Conservation (phyloP, 1,284 basidiomycete genomes). For the Meira nashicola region DNA sequence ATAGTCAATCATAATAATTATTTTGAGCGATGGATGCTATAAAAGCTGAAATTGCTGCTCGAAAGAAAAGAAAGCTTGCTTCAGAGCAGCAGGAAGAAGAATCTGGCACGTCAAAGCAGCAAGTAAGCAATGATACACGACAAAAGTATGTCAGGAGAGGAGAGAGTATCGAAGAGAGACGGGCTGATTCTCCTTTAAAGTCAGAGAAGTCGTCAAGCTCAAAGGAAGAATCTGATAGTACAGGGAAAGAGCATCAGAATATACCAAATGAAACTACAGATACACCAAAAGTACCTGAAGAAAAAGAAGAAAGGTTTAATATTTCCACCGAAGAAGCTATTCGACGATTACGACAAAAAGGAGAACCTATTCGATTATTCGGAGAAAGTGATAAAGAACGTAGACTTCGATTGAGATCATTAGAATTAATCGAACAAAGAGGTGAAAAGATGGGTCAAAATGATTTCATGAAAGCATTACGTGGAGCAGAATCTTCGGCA, state of each 20-base stretch:
- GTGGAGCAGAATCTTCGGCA: constrained; percentile 66
- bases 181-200: constrained; percentile 21
- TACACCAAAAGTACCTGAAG: background rate
- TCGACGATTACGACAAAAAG: constrained; percentile 78
- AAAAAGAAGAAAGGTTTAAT: constrained; percentile 62
- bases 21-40: constrained; percentile 90
- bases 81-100: constrained; percentile 17
- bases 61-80: constrained; percentile 71
- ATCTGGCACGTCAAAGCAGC: no score
- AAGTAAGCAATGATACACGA: background rate
- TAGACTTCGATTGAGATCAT: constrained; percentile 76
- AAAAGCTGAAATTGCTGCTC: constrained; percentile 72
- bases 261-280: background rate
- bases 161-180: constrained; percentile 35
- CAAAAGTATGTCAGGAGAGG: constrained; percentile 36
- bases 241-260: background rate
- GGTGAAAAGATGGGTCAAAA: constrained; percentile 54
- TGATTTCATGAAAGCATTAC: constrained; percentile 87
- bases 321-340: constrained; percentile 89
- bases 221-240: background rate
- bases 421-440: constrained; percentile 72
- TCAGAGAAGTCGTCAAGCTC: constrained; percentile 7
- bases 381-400: constrained; percentile 92
- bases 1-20: background rate
- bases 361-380: constrained; percentile 90